Base-by-base conservation (phyloP, 768 basidiomycete species). In the Tylopilus subfusipes region DNA sequence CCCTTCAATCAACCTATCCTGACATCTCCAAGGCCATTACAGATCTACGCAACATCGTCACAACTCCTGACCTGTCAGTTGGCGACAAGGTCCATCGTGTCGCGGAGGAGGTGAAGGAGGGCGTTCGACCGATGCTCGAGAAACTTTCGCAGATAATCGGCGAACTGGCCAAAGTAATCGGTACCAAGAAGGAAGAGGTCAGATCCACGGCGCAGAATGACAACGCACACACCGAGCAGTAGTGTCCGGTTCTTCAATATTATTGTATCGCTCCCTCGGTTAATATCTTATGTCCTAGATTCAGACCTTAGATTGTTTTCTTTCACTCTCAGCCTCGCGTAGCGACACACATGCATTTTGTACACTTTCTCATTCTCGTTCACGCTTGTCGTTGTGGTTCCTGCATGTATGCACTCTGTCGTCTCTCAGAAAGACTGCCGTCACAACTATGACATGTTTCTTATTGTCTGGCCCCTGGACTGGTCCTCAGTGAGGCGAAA, bases 31-130 rank as follows among this genome's bases (percentile, higher is more conserved):
- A 74, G 40, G 76, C 82, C 3, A 76, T 81, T 53, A 64, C 74
- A 18, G 82, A 89, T 38, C 70, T 90, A 30, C 75, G 76, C 24
- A 56, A 64, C 25, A 84, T 86, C 56, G 62, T 86, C 46, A 75
- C 73, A 18, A 68, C 72, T 33, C 78, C 82, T 52, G 78, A 86
- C 49, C 63, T 84, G 18, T 76, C 86, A 0, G 55, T 88, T 4
- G 76, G 79, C 42, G 87, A 88, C 53, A 90, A 88, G 74, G 78
- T 82, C 18, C 60, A 69, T 44, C 80, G 79, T 53, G 72, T 89
- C 19, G 68, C 76, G 22, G 71, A 76, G 49, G 82, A 86, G 50
- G 84, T 90, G 24, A 79, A 75, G 62, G 78, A 80, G 24, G 79
- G 80, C 31, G 80, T 89, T 22, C 73, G 73, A 25, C 88, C 88